These are phyloP conservation scores for Apium graveolens DNA, from an alignment of 129 eudicot genomes.

Conservation along the genomic window DNA sequence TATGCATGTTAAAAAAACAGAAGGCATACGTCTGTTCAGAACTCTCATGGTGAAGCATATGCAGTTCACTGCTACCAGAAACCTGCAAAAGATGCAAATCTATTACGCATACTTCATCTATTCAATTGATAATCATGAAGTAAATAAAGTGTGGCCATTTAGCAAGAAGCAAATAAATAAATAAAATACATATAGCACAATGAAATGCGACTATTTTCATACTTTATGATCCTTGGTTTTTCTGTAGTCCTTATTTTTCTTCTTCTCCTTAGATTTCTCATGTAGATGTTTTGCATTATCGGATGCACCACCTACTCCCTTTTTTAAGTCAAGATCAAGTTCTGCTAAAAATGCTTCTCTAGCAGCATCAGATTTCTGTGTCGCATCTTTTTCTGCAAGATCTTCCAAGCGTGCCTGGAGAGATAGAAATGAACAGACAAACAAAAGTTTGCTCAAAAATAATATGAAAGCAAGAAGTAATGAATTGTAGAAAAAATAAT, in stretches of 20 bases:
- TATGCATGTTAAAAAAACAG: background rate
- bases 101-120: background rate
- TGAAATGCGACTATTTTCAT: constrained; percentile 10
- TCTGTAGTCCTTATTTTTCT: constrained; percentile 59
- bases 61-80: constrained; percentile 33
- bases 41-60: constrained; percentile 26
- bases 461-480: background rate
- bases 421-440: constrained; percentile 6
- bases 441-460: background rate
- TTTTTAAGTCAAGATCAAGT: constrained; percentile 78
- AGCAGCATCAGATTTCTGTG: constrained; percentile 96
- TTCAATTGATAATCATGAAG: background rate
- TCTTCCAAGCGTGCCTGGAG: constrained; percentile 78
- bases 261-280: constrained; percentile 75
- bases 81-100: constrained; percentile 36
- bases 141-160: background rate
- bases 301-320: constrained; percentile 36
- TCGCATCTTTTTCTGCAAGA: constrained; percentile 95
- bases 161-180: background rate
- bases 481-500: background rate
- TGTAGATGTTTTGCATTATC: constrained; percentile 50
- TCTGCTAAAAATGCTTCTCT: constrained; percentile 97
- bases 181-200: background rate
- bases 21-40: constrained; percentile 38
- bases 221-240: constrained; percentile 77